Conservation (phyloP, 176 grass and related monocot species). For the Hyparrhenia diplandra region DNA sequence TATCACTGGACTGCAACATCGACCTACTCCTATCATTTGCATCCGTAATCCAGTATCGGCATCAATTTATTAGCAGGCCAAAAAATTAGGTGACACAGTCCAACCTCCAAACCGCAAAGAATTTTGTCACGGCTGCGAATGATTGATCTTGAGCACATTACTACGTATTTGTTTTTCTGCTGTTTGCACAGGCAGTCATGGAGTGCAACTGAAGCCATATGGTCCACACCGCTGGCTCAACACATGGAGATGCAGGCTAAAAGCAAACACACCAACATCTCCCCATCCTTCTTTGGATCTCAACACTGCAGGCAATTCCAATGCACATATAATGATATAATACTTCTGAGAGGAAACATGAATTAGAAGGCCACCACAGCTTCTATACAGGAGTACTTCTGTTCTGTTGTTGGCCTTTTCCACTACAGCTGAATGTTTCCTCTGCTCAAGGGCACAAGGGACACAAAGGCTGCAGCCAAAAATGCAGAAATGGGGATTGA, state of each 20-base stretch:
- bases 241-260: conserved; percentile 4
- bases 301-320: background rate
- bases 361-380: background rate
- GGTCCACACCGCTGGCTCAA: background rate
- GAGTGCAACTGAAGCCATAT: conserved; percentile 3
- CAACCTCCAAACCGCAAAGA: background rate
- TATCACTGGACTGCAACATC: background rate
- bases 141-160: conserved; percentile 1
- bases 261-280: conserved; percentile 1
- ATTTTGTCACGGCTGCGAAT: background rate
- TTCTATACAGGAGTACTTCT: background rate
- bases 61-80: background rate
- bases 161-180: background rate
- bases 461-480: background rate
- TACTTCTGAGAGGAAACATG: background rate
- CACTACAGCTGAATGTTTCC: conserved; percentile 7
- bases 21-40: background rate
- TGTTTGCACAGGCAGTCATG: background rate
- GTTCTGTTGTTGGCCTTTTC: background rate
- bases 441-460: background rate
- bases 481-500: background rate
- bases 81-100: background rate
- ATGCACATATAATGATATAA: too few species aligned
- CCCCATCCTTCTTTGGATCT: background rate
- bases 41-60: background rate